A percentile compares a stretch with the other conserved stretches of the same genome.
phyloP scores from a whole-genome alignment of 2,329 filamentous ascomycete genomes.

The Helotiales sp. region DNA sequence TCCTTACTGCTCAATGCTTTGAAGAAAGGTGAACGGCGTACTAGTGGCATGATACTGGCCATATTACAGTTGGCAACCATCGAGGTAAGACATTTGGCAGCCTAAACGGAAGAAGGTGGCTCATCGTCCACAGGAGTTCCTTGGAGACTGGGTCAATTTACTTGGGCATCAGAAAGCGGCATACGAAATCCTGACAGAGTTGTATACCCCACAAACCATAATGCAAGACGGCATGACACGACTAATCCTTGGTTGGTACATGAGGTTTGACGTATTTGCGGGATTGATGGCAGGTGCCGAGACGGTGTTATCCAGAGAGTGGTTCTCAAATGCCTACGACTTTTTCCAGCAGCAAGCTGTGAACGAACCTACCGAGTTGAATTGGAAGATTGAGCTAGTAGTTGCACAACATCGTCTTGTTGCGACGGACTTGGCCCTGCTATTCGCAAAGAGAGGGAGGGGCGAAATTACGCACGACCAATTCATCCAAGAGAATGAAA shows the following conservation, averaged over 20 bases:
- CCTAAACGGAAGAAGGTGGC: neutral
- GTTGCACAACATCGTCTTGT: constrained; percentile 69
- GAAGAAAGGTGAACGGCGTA: constrained; percentile 68
- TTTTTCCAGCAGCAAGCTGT: constrained; percentile 61
- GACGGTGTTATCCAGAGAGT: constrained; percentile 71
- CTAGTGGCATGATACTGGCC: constrained; percentile 74
- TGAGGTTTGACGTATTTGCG: constrained; percentile 82
- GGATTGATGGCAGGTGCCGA: constrained; percentile 80
- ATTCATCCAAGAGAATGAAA: constrained; percentile 62
- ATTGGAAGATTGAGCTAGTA: constrained; percentile 66
- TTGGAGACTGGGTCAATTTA: constrained; percentile 94
- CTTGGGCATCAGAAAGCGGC: constrained; percentile 92
- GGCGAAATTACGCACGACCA: constrained; percentile 63
- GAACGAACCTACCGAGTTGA: constrained; percentile 60
- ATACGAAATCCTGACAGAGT: constrained; percentile 72
- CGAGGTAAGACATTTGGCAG: constrained; percentile 60
- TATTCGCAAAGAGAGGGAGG: constrained; percentile 69
- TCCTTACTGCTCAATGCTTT: constrained; percentile 72
- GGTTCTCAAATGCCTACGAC: constrained; percentile 58
- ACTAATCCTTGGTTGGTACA: constrained; percentile 84
- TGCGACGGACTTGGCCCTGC: constrained; percentile 75
- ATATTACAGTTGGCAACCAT: constrained; percentile 91
- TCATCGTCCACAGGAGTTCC: constrained; percentile 68
- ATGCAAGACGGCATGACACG: constrained; percentile 70
- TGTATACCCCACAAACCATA: constrained; percentile 76